Conservation (phyloP, 1,284 basidiomycete genomes). For the Sporisorium scitamineum region DNA sequence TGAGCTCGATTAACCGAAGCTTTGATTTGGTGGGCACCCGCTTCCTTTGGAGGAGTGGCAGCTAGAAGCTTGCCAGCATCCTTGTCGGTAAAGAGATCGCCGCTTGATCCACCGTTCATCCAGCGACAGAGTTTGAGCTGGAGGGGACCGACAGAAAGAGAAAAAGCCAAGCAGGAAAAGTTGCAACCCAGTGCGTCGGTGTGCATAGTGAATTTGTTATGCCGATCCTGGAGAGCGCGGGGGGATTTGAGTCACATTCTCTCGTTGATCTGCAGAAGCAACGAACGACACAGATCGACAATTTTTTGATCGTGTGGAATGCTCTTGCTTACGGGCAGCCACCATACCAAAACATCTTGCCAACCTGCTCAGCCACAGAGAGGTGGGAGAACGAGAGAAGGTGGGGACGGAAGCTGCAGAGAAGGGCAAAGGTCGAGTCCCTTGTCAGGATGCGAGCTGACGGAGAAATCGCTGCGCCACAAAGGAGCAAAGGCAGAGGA, state of each 20-base stretch:
- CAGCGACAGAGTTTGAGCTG: not conserved
- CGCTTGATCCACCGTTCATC: not conserved
- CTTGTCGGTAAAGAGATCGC: not conserved
- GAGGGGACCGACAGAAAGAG: not conserved
- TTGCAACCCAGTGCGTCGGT: not conserved
- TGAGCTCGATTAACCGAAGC: not conserved
- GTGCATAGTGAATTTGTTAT: not conserved
- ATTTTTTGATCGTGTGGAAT: no score
- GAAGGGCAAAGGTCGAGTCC: not conserved
- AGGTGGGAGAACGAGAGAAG: not conserved
- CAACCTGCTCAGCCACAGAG: not conserved
- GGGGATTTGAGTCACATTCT: not conserved
- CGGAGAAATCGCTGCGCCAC: conserved; percentile 1
- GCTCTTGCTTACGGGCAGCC: no score
- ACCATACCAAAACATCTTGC: not conserved
- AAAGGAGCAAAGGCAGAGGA: not conserved
- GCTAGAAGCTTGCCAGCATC: not conserved
- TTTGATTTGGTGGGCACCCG: not conserved
- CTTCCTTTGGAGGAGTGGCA: not conserved
- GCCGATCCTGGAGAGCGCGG: not conserved
- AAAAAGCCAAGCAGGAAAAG: not conserved
- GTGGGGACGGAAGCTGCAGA: not conserved
- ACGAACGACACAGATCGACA: not conserved
- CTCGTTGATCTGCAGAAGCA: not conserved
- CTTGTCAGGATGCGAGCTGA: not conserved